Conservation (phyloP, 2,329 filamentous ascomycete species). For the Cercospora canescens region DNA sequence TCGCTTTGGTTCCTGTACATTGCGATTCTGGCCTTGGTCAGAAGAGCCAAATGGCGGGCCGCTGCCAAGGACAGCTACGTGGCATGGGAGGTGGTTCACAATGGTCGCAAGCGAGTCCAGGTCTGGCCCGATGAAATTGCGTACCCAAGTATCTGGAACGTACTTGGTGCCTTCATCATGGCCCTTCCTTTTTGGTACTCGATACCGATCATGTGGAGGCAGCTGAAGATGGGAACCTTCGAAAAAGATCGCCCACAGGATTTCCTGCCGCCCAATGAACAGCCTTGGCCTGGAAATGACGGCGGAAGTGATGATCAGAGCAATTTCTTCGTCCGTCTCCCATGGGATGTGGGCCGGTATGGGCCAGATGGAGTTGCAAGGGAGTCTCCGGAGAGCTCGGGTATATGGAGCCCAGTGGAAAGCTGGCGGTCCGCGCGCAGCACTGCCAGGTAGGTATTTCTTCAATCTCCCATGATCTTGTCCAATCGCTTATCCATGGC, state of each 20-base stretch:
- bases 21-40: neutral
- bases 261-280: neutral
- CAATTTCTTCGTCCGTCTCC: neutral
- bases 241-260: neutral
- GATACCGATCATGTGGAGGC: slow-evolving; percentile 3
- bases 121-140: slow-evolving; percentile 2
- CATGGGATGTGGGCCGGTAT: neutral
- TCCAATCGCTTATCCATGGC: slow-evolving; percentile 34
- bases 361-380: neutral
- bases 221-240: slow-evolving; percentile 3
- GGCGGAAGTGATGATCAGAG: neutral
- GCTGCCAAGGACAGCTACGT: neutral
- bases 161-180: neutral
- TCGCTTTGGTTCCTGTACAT: slow-evolving; percentile 5
- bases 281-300: neutral
- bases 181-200: slow-evolving; percentile 4
- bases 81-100: neutral
- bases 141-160: neutral
- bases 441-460: neutral
- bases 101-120: neutral
- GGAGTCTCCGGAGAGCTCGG: neutral
- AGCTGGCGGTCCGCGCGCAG: neutral
- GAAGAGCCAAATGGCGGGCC: neutral
- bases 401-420: neutral
- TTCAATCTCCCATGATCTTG: slow-evolving; percentile 18